Conservation (phyloP, 331 rosid genomes). For the Quercus phellos region DNA sequence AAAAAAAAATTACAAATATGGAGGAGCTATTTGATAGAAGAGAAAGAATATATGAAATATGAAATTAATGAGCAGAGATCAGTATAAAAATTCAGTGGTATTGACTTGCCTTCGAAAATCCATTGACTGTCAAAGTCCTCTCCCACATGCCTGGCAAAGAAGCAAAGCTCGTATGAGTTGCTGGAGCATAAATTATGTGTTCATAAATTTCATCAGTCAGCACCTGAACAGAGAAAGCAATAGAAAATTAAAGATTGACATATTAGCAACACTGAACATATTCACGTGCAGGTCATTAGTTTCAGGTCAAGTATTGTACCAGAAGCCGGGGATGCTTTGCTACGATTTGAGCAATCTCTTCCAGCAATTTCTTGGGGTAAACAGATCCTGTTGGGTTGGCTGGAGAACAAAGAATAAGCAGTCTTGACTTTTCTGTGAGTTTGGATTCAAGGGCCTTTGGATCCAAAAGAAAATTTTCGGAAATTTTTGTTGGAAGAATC, state of each 20-base stretch:
- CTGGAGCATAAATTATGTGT: conserved; percentile 81
- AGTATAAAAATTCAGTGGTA: background rate
- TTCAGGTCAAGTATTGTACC: conserved; percentile 40
- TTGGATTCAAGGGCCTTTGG: conserved; percentile 64
- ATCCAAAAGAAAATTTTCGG: conserved; percentile 70
- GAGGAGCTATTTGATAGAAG: background rate
- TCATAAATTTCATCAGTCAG: conserved; percentile 82
- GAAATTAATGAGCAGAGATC: background rate
- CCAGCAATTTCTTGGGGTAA: conserved; percentile 66
- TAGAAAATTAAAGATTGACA: conserved; percentile 14
- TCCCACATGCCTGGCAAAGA: conserved; percentile 93
- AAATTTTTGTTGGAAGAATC: conserved; percentile 64
- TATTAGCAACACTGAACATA: background rate
- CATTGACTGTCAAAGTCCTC: conserved; percentile 82
- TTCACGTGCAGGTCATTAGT: background rate
- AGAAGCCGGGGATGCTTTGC: conserved; percentile 90
- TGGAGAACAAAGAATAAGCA: conserved; percentile 84
- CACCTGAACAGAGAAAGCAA: conserved; percentile 46
- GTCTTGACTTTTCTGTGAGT: conserved; percentile 68
- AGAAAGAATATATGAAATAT: background rate
- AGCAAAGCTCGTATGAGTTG: conserved; percentile 88
- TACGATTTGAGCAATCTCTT: conserved; percentile 74
- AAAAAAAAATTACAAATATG: background rate
- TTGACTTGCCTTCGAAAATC: conserved; percentile 75
- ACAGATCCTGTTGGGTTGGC: conserved; percentile 94